Evolutionary conservation across 2,329 filamentous ascomycete genomes (phyloP), one percentile per base, ranked within the genome.

Genomic region (Myriangium duriaei): DNA sequence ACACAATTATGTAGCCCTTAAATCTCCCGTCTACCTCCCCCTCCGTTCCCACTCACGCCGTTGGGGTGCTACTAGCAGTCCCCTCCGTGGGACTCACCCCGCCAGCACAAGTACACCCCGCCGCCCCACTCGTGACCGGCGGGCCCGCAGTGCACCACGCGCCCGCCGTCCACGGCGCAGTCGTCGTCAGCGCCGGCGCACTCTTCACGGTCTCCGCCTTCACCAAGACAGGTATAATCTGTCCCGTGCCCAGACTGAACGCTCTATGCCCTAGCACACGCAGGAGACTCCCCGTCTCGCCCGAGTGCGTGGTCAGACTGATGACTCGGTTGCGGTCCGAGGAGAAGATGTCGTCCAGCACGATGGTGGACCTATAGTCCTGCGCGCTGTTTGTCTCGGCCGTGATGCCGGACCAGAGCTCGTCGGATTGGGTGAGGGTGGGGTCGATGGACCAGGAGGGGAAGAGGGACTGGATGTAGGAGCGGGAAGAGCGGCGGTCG

Each of bases 151-250:
- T 51, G 36, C 56, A 59, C 47, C 52, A 54, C 7, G 53, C 49
- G 12, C 46, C 54, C 6, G 51, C 49, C 3, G 55, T 58, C 47
- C 49, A 59, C 1, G 55, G 45, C 19, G 42, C 40, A 5, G 45
- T 47, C 0, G 53, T 55, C 0, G 57, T 57, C 5, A 57, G 44
- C 2, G 56, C 50, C 5, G 45, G 45, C 4, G 48, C 39, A 11
- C 52, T 53, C 13, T 53, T 51, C 5, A 65, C 38, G 1, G 58
- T 68, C 47, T 71, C 64, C 1, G 71, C 75, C 55, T 71, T 74
- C 21, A 83, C 70, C 1, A 83, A 63, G 2, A 79, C 74, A 0
- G 79, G 77, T 17, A 83, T 77, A 5, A 79, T 69, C 41, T 75
- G 70, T 6, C 79, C 79, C 0, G 79, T 84, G n/a, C 62, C 63